Conservation (phyloP, 805 yeast genomes). For the Phaffomyces opuntiae region DNA sequence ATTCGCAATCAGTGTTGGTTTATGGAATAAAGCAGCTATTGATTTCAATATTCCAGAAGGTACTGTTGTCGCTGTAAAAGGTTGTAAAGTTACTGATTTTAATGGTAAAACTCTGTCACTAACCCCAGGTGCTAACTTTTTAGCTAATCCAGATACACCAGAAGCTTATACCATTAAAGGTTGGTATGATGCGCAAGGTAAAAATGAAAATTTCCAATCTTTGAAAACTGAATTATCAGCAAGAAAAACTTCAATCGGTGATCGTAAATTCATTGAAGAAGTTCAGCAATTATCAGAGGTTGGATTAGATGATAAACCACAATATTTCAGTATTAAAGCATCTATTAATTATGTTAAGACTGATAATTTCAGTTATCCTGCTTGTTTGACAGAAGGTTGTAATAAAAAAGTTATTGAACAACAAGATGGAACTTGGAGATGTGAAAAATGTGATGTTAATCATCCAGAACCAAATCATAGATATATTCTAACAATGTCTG, state of each 20-base stretch:
- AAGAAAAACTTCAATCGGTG: constrained; percentile 36
- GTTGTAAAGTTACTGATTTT: constrained; percentile 83
- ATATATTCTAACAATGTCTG: constrained; percentile 67
- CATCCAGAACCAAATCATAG: constrained; percentile 69
- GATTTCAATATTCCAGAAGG: constrained; percentile 71
- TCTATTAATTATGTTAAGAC: constrained; percentile 62
- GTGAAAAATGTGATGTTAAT: constrained; percentile 81
- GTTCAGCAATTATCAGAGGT: constrained; percentile 54
- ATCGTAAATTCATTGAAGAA: constrained; percentile 59
- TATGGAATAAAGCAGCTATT: constrained; percentile 86
- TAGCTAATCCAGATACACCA: constrained; percentile 79
- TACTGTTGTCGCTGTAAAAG: constrained; percentile 86
- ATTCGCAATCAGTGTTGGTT: constrained; percentile 66
- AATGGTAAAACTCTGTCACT: constrained; percentile 79
- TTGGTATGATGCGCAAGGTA: constrained; percentile 87
- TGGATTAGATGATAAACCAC: constrained; percentile 74
- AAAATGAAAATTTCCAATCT: constrained; percentile 50
- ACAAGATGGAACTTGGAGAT: constrained; percentile 76
- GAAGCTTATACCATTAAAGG: constrained; percentile 88
- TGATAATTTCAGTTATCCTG: constrained; percentile 82
- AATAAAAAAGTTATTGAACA: constrained; percentile 77
- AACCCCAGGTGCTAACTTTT: constrained; percentile 68
- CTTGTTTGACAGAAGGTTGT: constrained; percentile 74
- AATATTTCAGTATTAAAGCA: constrained; percentile 71
- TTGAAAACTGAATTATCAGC: constrained; percentile 47